These are phyloP conservation scores for Pseudevernia furfuracea DNA, from an alignment of 495 filamentous ascomycete species.

Conservation along the genomic window DNA sequence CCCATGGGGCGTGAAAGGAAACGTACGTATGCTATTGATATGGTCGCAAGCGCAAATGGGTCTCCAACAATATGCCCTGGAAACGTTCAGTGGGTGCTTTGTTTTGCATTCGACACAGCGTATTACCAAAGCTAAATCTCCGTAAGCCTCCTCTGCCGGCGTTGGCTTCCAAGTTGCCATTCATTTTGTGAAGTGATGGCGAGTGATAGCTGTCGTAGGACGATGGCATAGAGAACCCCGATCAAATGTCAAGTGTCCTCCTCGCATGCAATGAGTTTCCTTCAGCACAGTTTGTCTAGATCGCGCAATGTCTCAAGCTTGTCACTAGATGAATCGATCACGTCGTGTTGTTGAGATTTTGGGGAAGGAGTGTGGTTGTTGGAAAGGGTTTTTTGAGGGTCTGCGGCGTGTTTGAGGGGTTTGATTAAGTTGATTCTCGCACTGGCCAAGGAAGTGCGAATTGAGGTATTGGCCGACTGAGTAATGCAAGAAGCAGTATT, in stretches of 20 bases:
- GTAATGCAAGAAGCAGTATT: slow-evolving; percentile 29
- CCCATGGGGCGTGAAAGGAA: slow-evolving; percentile 4
- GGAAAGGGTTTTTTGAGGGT: slow-evolving; percentile 1
- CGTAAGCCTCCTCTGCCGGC: slow-evolving; percentile 44
- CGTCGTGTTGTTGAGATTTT: background rate
- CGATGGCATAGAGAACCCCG: slow-evolving; percentile 26
- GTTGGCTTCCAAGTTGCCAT: slow-evolving; percentile 42
- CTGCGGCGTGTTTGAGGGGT: slow-evolving; percentile 5
- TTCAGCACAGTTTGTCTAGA: background rate
- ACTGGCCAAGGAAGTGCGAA: slow-evolving; percentile 22
- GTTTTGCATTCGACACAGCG: background rate
- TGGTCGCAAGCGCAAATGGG: slow-evolving; percentile 90
- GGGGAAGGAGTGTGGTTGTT: slow-evolving; percentile 12
- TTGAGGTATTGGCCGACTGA: slow-evolving; percentile 23
- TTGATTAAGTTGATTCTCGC: slow-evolving; percentile 12
- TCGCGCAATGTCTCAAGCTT: background rate
- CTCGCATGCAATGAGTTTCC: background rate
- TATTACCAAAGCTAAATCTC: slow-evolving; percentile 61
- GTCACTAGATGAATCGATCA: background rate
- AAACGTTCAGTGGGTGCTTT: slow-evolving; percentile 13
- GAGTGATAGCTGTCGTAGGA: slow-evolving; percentile 42
- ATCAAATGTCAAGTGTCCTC: slow-evolving; percentile 4
- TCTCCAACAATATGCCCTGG: slow-evolving; percentile 71
- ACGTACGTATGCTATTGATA: slow-evolving; percentile 85
- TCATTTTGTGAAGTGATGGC: slow-evolving; percentile 78